Conservation (phyloP, 768 basidiomycete genomes). For the Coprinopsis strossmayeri region DNA sequence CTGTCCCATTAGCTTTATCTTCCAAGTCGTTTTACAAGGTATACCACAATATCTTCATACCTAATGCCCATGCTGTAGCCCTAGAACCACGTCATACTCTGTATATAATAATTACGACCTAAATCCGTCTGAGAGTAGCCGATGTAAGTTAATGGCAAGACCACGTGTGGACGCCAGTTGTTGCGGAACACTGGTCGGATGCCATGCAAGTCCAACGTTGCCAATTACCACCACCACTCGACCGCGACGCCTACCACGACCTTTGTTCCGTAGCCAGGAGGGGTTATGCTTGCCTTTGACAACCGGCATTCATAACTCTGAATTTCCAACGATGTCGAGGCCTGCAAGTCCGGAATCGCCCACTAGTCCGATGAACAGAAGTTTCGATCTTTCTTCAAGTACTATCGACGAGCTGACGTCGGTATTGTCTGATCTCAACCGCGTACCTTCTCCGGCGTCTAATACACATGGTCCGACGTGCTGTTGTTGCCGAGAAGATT, state of each 20-base stretch:
- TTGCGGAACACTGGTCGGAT: too few relatives aligned
- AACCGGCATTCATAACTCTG: neutral
- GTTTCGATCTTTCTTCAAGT: conserved; percentile 44
- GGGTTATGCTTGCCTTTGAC: neutral
- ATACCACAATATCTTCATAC: neutral
- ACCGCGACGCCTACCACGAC: neutral
- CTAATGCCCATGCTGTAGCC: neutral
- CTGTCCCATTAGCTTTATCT: conserved; percentile 5
- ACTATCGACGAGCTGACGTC: conserved; percentile 78
- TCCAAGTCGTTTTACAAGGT: conserved; percentile 8
- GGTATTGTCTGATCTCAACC: conserved; percentile 67
- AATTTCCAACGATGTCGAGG: conserved; percentile 16
- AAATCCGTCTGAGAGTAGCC: too few relatives aligned
- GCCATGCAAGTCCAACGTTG: too few relatives aligned
- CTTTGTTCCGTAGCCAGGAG: neutral
- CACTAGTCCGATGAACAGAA: conserved; percentile 29
- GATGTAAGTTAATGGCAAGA: too few relatives aligned
- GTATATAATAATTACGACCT: neutral
- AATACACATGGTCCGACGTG: conserved; percentile 39
- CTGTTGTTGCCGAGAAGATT: conserved; percentile 61
- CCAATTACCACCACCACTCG: neutral
- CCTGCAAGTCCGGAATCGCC: conserved; percentile 46
- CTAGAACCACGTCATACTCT: neutral
- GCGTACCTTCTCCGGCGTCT: conserved; percentile 69
- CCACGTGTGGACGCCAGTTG: too few relatives aligned